Base-by-base conservation (phyloP, 2,329 filamentous ascomycete species). In the Rhynchosporium agropyri region DNA sequence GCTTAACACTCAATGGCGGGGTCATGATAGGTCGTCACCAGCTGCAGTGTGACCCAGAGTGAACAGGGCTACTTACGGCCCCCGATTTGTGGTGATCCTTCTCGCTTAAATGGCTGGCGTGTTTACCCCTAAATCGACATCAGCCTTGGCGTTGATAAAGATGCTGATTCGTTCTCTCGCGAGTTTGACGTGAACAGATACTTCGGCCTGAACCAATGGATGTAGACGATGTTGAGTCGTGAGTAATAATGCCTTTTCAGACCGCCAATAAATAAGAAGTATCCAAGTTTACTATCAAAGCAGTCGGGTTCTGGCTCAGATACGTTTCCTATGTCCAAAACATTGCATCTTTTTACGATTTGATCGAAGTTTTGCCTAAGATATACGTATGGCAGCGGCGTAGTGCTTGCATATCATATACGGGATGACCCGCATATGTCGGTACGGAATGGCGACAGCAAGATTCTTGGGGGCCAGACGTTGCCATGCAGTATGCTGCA, bases 71-170 rank as follows among this genome's bases (percentile, higher is more conserved):
- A 28, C 60, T 31, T 57, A 28, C 40, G 54, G 53, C 60, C 38
- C 51, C 36, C 57, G 53, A 61, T 33, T 48, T n/a, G n/a, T 29
- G 59, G 13, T 49, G 59, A 62, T 62, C 60, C 51, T 42, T 13
- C 51, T 42, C 51, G 51, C 60, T 58, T 62, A 53, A 49, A n/a
- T 60, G 33, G 15, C 20, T 20, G 20, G 20, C 20, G 20, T 20
- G n/a, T 45, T 6, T 12, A 51, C 53, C 53, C 45, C 29, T n/a
- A 45, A 58, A 51, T 62, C 40, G 53, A 28, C 48, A 46, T 26
- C 46, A 31, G 45, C 36, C 60, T 62, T 62, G 60, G 60, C 60
- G 60, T 50, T 57, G 60, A 56, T 43, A 15, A 45, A 12, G 31
- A 4, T 6, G 36, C 6, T 57, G 60, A 62, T 62, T 62, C 45